Percentiles rank a stretch among this genome's conserved stretches.
Conservation (phyloP, 495 filamentous ascomycete genomes). For the Copromyces sp. region DNA sequence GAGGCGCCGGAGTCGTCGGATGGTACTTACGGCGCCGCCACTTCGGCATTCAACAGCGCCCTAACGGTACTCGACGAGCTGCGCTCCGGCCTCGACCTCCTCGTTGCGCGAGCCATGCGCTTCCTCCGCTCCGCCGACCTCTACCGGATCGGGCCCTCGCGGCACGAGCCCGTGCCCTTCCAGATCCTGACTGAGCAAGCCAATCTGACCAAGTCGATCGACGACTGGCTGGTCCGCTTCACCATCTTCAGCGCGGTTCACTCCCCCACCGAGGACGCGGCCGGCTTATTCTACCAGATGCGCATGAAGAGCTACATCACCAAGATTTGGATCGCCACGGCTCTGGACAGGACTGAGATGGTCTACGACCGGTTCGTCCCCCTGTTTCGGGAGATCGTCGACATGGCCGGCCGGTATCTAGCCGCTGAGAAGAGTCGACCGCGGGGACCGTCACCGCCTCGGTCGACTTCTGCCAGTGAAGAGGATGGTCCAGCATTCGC, state of each 20-base stretch:
- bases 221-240: constrained; percentile 18
- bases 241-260: constrained; percentile 6
- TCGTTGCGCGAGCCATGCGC: constrained; percentile 16
- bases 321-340: constrained; percentile 16
- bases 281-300: neutral
- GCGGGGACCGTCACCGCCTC: neutral
- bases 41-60: neutral
- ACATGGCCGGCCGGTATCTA: constrained; percentile 4
- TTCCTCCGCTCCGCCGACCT: constrained; percentile 18
- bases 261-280: neutral
- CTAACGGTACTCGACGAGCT: constrained; percentile 15
- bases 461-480: constrained; percentile 1
- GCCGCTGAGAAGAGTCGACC: constrained; percentile 2
- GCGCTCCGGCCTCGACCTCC: constrained; percentile 17
- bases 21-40: constrained; percentile 4
- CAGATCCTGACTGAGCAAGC: constrained; percentile 4
- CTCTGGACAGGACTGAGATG: constrained; percentile 18
- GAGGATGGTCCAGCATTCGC: neutral
- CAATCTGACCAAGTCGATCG: constrained; percentile 2
- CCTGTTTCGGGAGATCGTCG: constrained; percentile 15
- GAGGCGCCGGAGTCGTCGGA: neutral
- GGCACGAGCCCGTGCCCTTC: constrained; percentile 1
- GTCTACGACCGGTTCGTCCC: constrained; percentile 16
- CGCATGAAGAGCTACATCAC: constrained; percentile 14
- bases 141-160: constrained; percentile 13